Percentiles rank a stretch among this genome's conserved stretches.
phyloP scores from a whole-genome alignment of 805 yeast genomes.

The Suhomyces faveliae region DNA sequence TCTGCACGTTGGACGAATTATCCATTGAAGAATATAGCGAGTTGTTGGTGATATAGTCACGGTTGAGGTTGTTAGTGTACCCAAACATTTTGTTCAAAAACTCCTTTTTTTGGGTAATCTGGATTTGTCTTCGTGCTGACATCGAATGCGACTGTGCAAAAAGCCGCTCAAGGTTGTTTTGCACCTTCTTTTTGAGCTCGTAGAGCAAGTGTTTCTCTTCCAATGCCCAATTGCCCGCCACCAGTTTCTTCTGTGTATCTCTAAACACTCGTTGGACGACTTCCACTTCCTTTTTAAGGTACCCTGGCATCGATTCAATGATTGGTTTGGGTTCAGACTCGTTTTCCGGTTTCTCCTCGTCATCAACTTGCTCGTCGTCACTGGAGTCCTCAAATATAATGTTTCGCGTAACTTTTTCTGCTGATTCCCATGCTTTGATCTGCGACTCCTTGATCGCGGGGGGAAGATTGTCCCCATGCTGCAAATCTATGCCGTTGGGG shows the following conservation, averaged over 20 bases:
- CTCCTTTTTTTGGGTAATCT: conserved; percentile 40
- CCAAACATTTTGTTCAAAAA: conserved; percentile 40
- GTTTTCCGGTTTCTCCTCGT: conserved; percentile 4
- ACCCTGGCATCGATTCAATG: conserved; percentile 34
- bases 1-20: conserved; percentile 35
- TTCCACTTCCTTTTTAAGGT: conserved; percentile 35
- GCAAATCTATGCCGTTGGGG: conserved; percentile 16
- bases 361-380: conserved; percentile 23
- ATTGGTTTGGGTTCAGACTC: conserved; percentile 13
- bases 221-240: not conserved
- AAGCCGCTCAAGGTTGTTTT: conserved; percentile 31
- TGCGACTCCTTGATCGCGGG: conserved; percentile 42
- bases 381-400: conserved; percentile 34
- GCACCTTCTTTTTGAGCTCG: conserved; percentile 16
- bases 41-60: conserved; percentile 41
- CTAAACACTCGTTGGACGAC: conserved; percentile 12
- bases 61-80: conserved; percentile 36
- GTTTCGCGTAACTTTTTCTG: conserved; percentile 37
- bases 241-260: conserved; percentile 2
- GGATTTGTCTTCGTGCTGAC: conserved; percentile 37
- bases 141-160: conserved; percentile 34
- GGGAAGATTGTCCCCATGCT: conserved; percentile 21
- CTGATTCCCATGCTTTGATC: conserved; percentile 45
- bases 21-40: conserved; percentile 38
- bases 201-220: conserved; percentile 11